Conservation (phyloP, 345 rosid genomes). For the Gossypium sturtianum region DNA sequence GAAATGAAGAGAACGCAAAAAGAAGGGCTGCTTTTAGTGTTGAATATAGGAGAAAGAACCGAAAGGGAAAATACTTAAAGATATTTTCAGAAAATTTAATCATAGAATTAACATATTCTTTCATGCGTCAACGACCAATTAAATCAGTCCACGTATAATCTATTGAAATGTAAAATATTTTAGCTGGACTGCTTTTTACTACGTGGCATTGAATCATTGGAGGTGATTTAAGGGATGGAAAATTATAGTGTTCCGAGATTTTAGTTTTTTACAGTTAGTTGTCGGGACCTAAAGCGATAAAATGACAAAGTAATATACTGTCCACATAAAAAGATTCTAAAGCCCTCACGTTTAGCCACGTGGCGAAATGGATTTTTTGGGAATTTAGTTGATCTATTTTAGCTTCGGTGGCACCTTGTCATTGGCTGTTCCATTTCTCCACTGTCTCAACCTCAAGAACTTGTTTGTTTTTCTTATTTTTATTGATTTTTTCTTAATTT, state of each 20-base stretch:
- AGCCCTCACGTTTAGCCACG: conserved; percentile 6
- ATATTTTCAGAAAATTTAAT: background rate
- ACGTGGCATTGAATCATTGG: conserved; percentile 14
- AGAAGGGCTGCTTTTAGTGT: conserved; percentile 5
- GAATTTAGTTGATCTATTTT: background rate
- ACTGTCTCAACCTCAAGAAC: background rate
- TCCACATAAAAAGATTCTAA: conserved; percentile 17
- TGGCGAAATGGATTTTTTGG: background rate
- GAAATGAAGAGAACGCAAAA: conserved; percentile 6
- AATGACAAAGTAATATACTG: background rate
- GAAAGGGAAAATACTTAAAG: background rate
- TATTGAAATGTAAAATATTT: background rate
- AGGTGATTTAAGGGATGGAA: background rate
- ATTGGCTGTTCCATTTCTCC: conserved; percentile 3
- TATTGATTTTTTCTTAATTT: background rate
- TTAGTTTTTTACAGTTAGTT: conserved; percentile 6
- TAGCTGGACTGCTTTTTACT: background rate
- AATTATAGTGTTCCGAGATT: background rate
- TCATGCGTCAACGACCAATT: conserved; percentile 2
- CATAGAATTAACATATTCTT: background rate
- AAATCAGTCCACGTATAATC: background rate
- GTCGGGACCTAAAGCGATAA: conserved; percentile 3
- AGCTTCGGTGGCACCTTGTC: background rate
- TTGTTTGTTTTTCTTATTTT: background rate
- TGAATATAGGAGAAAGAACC: conserved; percentile 12